A percentile compares a stretch with the other conserved stretches of the same genome.
phyloP scores from a whole-genome alignment of 225 moss, liverwort and hornwort genomes.

The Lunularia cruciata region DNA sequence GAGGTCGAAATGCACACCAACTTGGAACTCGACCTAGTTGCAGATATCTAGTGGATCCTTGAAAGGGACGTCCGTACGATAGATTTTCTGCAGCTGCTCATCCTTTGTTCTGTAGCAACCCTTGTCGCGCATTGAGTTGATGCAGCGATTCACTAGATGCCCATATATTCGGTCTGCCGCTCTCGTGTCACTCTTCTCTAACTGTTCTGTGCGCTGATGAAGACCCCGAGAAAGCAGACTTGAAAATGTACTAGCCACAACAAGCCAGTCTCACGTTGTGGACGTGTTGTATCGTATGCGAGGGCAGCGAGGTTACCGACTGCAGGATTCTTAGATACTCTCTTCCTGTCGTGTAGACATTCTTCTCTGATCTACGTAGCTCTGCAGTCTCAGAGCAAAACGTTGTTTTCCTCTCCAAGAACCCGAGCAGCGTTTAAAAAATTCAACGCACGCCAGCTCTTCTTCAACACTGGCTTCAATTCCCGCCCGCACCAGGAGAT shows the following conservation, averaged over 20 bases:
- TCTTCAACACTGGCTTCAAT: background rate
- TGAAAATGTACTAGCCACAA: background rate
- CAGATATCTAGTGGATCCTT: background rate
- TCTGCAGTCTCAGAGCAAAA: background rate
- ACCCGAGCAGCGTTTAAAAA: background rate
- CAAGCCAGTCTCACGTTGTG: background rate
- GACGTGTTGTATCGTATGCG: background rate
- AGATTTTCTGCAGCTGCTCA: background rate
- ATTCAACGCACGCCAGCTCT: slow-evolving; percentile 2
- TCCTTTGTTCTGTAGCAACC: background rate
- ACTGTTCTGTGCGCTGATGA: background rate
- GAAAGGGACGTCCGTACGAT: background rate
- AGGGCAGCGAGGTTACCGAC: background rate
- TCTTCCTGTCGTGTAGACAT: background rate
- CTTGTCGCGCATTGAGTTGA: slow-evolving; percentile 2
- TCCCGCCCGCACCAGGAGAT: background rate
- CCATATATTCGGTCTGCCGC: background rate
- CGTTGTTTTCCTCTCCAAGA: background rate
- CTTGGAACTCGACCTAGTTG: slow-evolving; percentile 1
- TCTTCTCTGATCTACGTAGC: background rate
- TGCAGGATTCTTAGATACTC: background rate
- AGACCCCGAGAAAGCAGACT: background rate
- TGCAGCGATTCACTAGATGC: slow-evolving; percentile 3
- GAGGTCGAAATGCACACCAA: background rate
- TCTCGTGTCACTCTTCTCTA: background rate